Base-by-base conservation (phyloP, 805 yeast genomes). In the Metschnikowia rubicola region DNA sequence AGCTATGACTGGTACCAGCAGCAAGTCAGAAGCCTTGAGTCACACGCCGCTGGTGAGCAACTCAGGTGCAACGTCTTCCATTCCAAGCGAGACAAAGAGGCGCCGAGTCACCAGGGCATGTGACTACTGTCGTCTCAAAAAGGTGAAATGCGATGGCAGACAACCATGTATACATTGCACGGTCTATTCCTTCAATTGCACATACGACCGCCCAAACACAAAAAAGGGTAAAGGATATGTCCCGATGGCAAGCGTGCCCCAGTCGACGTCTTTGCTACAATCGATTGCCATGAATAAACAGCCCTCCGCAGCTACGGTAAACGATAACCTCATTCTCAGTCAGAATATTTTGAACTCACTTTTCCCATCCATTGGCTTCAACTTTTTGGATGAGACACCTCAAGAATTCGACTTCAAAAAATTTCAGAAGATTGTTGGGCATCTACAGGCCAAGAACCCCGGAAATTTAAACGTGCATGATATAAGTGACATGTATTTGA, bases 141-240 rank as follows among this genome's bases (percentile, higher is more conserved):
- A 86, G 60, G 88, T 85, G 52, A 83, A 84, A 60, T 86, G 95
- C 65, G 90, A 85, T 61, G 94, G 92, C 4, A 77, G 78, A 56
- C 84, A 78, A 56, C 94, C 92, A 1, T 86, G 95, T 63, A 77
- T 80, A 30, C 88, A 83, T 63, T 89, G 96, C 62, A 86, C 96
- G 1, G 96, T 88, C 1, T 90, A 88, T 66, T 81, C 88, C 17
- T 87, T 86, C 64, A 85, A 80, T 47, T 89, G 97, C 66, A 81
- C 95, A 0, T 89, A 89, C 62, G 87, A 86, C 59, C 88, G 87
- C 58, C 92, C 95, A 9, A 75, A 84, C 43, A 69, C 75, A 46
- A 66, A 87, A 41, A 80, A 78, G 58, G 80, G 68, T 57, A 68
- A 66, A 48, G 44, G 53, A n/a, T 41, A 37, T 21, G 41, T 45